Evolutionary conservation across 1,284 basidiomycete genomes (phyloP).

Genomic region (Fistulinella cinereoalba): DNA sequence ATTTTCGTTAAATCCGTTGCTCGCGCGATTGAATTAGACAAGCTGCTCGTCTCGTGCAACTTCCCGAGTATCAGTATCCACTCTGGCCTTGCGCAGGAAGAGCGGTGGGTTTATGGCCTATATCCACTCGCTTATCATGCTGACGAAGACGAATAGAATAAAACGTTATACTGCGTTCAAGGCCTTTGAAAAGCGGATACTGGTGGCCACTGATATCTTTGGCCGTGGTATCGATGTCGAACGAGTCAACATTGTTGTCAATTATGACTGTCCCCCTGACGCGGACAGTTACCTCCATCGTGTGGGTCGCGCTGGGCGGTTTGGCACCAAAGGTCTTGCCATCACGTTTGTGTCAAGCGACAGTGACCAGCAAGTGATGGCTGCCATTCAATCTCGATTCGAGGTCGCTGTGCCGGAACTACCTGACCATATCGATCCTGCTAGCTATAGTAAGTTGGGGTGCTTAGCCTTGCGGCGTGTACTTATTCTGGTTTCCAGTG

Average conservation of each 20-base stretch:
- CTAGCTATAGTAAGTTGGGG: slow-evolving; percentile 72
- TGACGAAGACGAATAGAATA: slow-evolving; percentile 56
- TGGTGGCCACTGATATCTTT: slow-evolving; percentile 97
- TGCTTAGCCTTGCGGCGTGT: not conserved
- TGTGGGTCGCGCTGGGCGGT: slow-evolving; percentile 98
- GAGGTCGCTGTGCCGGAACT: slow-evolving; percentile 92
- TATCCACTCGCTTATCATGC: accelerated
- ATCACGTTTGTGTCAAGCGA: slow-evolving; percentile 96
- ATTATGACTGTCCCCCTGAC: slow-evolving; percentile 94
- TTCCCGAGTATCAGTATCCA: slow-evolving; percentile 99
- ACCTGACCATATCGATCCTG: slow-evolving; percentile 89
- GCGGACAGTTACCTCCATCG: slow-evolving; percentile 98
- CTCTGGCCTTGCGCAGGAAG: slow-evolving; percentile 91
- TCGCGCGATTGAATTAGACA: slow-evolving; percentile 95
- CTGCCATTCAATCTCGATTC: slow-evolving; percentile 86
- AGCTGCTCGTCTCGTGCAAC: slow-evolving; percentile 94
- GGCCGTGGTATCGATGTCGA: slow-evolving; percentile 98
- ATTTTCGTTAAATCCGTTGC: slow-evolving; percentile 99
- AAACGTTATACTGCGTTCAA: slow-evolving; percentile 99
- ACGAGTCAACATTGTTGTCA: slow-evolving; percentile 95
- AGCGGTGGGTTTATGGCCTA: slow-evolving; percentile 75
- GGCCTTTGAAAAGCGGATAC: slow-evolving; percentile 98
- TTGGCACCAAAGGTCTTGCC: slow-evolving; percentile 99
- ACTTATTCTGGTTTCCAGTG: slow-evolving; percentile 20
- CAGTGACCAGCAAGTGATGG: slow-evolving; percentile 90